Conservation (phyloP, 2,329 filamentous ascomycete species). For the Neonectria ditissima region DNA sequence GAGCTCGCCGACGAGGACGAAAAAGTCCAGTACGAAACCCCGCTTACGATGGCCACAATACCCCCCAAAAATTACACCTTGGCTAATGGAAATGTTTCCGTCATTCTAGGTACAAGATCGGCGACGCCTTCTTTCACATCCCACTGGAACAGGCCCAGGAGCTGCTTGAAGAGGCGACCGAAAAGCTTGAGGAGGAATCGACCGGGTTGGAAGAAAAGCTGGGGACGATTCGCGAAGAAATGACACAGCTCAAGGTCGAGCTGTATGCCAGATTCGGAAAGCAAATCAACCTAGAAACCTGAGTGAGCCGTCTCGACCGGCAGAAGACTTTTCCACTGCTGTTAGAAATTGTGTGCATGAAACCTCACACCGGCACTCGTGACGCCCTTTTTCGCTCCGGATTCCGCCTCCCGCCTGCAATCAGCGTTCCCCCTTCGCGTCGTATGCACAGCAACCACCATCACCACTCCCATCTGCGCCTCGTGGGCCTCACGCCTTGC, state of each 20-base stretch:
- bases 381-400: constrained; percentile 28
- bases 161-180: constrained; percentile 78
- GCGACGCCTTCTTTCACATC: constrained; percentile 93
- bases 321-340: constrained; percentile 38
- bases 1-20: constrained; percentile 97
- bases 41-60: neutral
- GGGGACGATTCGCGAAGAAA: constrained; percentile 81
- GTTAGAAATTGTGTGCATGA: constrained; percentile 28
- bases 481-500: neutral
- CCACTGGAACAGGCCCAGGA: constrained; percentile 87
- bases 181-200: constrained; percentile 82
- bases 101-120: constrained; percentile 85
- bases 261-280: constrained; percentile 95
- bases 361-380: constrained; percentile 30
- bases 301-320: constrained; percentile 47
- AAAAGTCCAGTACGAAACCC: constrained; percentile 79
- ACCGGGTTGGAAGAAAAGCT: constrained; percentile 81
- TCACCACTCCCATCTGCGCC: constrained; percentile 1
- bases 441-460: constrained; percentile 16
- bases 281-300: constrained; percentile 97
- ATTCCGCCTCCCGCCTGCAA: constrained; percentile 32
- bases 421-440: constrained; percentile 10
- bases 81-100: constrained; percentile 25
- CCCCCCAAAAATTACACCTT: neutral
- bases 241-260: constrained; percentile 89